Evolutionary conservation across 1,139 yeast species (phyloP).

Genomic region (Candida neerlandica): DNA sequence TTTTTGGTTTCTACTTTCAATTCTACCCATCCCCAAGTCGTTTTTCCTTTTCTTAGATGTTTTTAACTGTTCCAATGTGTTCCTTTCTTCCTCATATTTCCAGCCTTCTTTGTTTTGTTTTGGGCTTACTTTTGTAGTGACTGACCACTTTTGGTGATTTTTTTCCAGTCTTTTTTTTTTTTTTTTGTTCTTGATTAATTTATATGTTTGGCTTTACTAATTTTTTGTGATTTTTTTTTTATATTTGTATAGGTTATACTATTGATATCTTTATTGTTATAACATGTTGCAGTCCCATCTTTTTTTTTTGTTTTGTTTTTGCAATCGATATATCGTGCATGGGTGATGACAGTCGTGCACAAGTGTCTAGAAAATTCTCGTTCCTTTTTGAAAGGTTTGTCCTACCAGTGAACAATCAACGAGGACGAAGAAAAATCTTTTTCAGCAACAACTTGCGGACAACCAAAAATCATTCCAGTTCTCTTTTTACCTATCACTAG

Average conservation of each 20-base stretch:
- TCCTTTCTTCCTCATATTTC: background rate
- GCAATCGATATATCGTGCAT: background rate
- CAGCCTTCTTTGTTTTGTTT: background rate
- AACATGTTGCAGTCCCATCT: background rate
- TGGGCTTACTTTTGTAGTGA: background rate
- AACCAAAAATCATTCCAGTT: background rate
- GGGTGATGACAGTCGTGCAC: background rate
- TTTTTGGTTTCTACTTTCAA: background rate
- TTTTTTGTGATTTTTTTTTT: background rate
- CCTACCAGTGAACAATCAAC: background rate
- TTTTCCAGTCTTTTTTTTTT: background rate
- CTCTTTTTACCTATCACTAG: background rate
- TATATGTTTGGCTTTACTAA: slow-evolving; percentile 1
- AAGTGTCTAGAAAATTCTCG: background rate
- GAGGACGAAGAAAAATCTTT: background rate
- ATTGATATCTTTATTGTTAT: background rate
- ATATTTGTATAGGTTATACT: background rate
- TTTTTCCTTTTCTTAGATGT: slow-evolving; percentile 4
- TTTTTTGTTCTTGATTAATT: background rate
- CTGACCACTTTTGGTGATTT: background rate
- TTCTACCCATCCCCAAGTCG: background rate
- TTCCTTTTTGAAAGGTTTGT: background rate
- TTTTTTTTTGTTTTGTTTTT: background rate
- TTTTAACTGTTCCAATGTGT: background rate
- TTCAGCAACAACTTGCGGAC: slow-evolving; percentile 2